Conservation (phyloP, 768 basidiomycete species). For the Brasilioporus rufonigricans region DNA sequence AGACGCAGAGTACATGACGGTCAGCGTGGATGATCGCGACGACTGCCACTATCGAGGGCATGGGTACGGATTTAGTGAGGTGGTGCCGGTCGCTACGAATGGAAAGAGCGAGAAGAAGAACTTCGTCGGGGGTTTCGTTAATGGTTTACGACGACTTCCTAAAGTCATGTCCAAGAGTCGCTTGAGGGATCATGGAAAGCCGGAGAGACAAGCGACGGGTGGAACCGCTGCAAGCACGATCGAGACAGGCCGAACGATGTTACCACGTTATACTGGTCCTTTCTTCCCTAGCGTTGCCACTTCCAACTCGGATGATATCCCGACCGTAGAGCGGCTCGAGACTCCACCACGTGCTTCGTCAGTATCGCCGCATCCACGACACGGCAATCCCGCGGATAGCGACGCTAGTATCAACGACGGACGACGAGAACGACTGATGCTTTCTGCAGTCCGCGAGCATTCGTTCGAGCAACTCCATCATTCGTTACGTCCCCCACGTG, state of each 20-base stretch:
- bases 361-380: slow-evolving; percentile 22
- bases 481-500: slow-evolving; percentile 11
- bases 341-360: slow-evolving; percentile 25
- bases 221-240: neutral
- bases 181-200: slow-evolving; percentile 25
- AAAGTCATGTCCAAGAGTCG: slow-evolving; percentile 34
- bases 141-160: slow-evolving; percentile 29
- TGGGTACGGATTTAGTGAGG: slow-evolving; percentile 26
- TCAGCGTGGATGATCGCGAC: slow-evolving; percentile 25
- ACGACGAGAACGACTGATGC: slow-evolving; percentile 25
- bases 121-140: slow-evolving; percentile 31
- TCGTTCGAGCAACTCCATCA: slow-evolving; percentile 19
- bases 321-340: slow-evolving; percentile 28
- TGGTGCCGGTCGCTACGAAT: slow-evolving; percentile 15
- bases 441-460: slow-evolving; percentile 25
- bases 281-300: slow-evolving; percentile 16
- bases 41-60: slow-evolving; percentile 20
- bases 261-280: slow-evolving; percentile 24
- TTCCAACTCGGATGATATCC: slow-evolving; percentile 29
- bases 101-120: slow-evolving; percentile 33
- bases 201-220: slow-evolving; percentile 19
- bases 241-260: slow-evolving; percentile 11
- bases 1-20: slow-evolving; percentile 35
- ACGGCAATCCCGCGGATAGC: slow-evolving; percentile 14
- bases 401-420: slow-evolving; percentile 20